phyloP scores from a whole-genome alignment of 106 monocot genomes.

The Narthecium ossifragum region DNA sequence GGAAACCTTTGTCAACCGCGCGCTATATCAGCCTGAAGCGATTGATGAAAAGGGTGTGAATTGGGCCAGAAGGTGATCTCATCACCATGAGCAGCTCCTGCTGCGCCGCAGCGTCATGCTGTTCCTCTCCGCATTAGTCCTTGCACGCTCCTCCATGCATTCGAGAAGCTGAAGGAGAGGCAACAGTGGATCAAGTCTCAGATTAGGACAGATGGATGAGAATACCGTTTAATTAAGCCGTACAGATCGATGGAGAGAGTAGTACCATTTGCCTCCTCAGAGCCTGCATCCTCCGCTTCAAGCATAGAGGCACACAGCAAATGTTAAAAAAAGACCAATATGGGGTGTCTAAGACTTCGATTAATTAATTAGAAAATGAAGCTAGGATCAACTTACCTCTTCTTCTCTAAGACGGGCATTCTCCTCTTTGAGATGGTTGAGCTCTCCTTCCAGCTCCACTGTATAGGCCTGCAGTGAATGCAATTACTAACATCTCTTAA shows the following conservation, averaged over 20 bases:
- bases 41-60: no score
- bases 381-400: conserved; percentile 40
- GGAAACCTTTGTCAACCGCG: no score
- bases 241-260: background rate
- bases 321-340: background rate
- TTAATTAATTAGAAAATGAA: no score
- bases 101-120: conserved; percentile 13
- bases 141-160: conserved; percentile 31
- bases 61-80: no score
- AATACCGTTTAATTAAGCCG: no score
- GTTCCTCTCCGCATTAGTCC: conserved; percentile 4
- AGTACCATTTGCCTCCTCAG: conserved; percentile 34
- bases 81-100: conserved; percentile 45
- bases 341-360: no score
- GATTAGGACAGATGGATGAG: background rate
- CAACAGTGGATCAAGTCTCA: background rate
- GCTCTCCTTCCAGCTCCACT: conserved; percentile 85
- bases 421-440: conserved; percentile 71
- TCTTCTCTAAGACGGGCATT: conserved; percentile 56
- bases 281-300: conserved; percentile 12
- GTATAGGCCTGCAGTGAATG: conserved; percentile 68
- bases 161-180: conserved; percentile 26
- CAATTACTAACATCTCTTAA: background rate
- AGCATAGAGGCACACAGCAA: background rate
- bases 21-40: no score